A percentile compares a stretch with the other conserved stretches of the same genome.
Conservation (phyloP, 345 rosid genomes). For the Rhodamnia argentea region DNA sequence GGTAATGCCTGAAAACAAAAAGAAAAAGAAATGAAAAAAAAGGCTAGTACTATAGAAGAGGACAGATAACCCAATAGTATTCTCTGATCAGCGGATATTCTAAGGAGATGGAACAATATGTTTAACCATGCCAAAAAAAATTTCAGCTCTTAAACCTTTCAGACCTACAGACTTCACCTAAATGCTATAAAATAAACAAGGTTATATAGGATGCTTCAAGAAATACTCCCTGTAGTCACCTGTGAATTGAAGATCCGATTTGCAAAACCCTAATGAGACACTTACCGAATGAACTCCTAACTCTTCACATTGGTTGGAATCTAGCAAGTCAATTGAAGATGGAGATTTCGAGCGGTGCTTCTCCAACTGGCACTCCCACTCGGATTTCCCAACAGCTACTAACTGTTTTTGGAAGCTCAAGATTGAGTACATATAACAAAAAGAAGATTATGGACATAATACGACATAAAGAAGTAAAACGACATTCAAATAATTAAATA, state of each 20-base stretch:
- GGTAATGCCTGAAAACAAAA: conserved; percentile 46
- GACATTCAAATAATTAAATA: not conserved
- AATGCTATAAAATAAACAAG: not conserved
- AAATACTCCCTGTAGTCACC: not conserved
- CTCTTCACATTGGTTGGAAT: conserved; percentile 27
- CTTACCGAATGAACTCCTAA: conserved; percentile 53
- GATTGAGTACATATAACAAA: not conserved
- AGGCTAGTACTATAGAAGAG: not conserved
- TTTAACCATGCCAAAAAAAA: too few species aligned
- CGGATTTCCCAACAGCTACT: conserved; percentile 14
- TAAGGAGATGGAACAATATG: not conserved
- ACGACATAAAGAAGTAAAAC: not conserved
- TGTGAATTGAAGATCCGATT: not conserved
- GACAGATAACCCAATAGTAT: not conserved
- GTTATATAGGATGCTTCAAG: not conserved
- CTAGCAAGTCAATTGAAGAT: conserved; percentile 48
- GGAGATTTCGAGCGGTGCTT: conserved; percentile 42
- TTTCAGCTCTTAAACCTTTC: not conserved
- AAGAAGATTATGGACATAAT: not conserved
- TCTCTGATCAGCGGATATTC: not conserved
- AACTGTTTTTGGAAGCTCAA: not conserved
- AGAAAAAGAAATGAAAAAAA: not conserved
- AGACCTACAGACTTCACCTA: not conserved
- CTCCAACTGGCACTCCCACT: conserved; percentile 39
- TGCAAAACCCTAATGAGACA: not conserved